Base-by-base conservation (phyloP, 2,329 filamentous ascomycete genomes). In the Colletotrichum viniferum region DNA sequence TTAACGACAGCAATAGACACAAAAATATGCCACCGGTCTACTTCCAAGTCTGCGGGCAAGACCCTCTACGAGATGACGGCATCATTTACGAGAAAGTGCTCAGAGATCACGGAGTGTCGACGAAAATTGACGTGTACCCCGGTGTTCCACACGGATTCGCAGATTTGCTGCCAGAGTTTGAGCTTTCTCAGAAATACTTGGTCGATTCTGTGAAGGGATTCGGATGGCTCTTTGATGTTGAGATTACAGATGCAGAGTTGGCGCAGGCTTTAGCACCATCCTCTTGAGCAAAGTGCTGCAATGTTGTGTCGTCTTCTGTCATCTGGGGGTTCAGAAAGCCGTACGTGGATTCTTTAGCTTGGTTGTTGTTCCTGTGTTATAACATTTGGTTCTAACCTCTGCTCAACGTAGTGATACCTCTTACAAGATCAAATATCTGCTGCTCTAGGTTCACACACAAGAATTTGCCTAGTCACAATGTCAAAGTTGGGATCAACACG, bases 51-150 rank as follows among this genome's bases (percentile, higher is more conserved):
- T 87, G 85, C 36, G 88, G 87, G 0, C 79, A 85, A 76, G 88
- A 89, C 79, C 87, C 87, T 1, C 77, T 87, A 64, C 81, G 88
- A 21, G 88, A 90, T 61, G 88, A 90, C 76, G 87, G 84, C 3
- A 80, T 89, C 38, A 78, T 90, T 7, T 86, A 88, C 58, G 87
- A 88, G 76, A 78, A 85, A 55, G 28, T 71, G 3, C 65, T 76
- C 9, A n/a, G 12, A 18, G 71, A 71, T 12, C n/a, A 69, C 6
- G 66, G 62, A 5, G 67, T 69, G 10, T 36, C 62, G 12, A 76
- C 66, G 7, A 73, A 60, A 56, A 70, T 74, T n/a, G 43, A 74
- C 10, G 48, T 74, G 3, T 76, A 76, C 21, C 36, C 66, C 1
- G 74, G 74, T 2, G 26, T 76, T 18, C 71, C 74, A 4, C 74